A percentile compares a stretch with the other conserved stretches of the same genome.
phyloP scores from a whole-genome alignment of 352 stramenopile species.

The Elongisporangium undulatum region DNA sequence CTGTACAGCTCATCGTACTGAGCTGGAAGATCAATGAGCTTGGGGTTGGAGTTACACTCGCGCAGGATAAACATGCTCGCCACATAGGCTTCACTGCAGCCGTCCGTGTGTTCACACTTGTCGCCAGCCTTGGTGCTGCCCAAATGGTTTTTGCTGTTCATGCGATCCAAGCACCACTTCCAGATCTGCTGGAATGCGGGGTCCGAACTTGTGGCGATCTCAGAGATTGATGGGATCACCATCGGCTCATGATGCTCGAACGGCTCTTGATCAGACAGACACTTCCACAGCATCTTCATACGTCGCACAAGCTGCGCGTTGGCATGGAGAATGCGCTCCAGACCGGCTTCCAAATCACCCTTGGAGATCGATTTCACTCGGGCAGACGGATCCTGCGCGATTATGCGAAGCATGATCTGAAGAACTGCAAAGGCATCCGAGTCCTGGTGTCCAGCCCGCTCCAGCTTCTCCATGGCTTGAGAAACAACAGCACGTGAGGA shows the following conservation, averaged over 20 bases:
- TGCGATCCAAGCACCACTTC: slow-evolving; percentile 83
- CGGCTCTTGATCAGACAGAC: slow-evolving; percentile 33
- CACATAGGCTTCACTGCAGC: slow-evolving; percentile 80
- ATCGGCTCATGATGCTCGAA: slow-evolving; percentile 11
- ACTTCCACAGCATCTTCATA: slow-evolving; percentile 86
- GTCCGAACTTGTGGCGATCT: slow-evolving; percentile 52
- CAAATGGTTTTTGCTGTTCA: slow-evolving; percentile 72
- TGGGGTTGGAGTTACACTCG: slow-evolving; percentile 46
- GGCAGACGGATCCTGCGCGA: slow-evolving; percentile 41
- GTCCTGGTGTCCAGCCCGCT: slow-evolving; percentile 17
- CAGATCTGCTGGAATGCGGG: slow-evolving; percentile 72
- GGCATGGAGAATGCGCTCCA: slow-evolving; percentile 35
- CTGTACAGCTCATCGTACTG: slow-evolving; percentile 88
- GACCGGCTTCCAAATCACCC: slow-evolving; percentile 25
- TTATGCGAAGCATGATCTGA: slow-evolving; percentile 50
- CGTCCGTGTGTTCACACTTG: slow-evolving; percentile 84
- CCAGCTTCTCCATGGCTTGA: slow-evolving; percentile 19
- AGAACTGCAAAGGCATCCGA: slow-evolving; percentile 55
- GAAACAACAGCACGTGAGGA: neutral
- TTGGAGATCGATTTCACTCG: slow-evolving; percentile 50
- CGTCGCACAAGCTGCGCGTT: slow-evolving; percentile 73
- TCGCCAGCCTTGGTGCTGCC: slow-evolving; percentile 65
- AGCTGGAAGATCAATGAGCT: slow-evolving; percentile 71
- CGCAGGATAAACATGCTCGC: slow-evolving; percentile 88
- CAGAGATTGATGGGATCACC: slow-evolving; percentile 39